A percentile compares a stretch with the other conserved stretches of the same genome.
Conservation (phyloP, 192 early-diverging fungal species). For the Lunasporangiospora selenospora region DNA sequence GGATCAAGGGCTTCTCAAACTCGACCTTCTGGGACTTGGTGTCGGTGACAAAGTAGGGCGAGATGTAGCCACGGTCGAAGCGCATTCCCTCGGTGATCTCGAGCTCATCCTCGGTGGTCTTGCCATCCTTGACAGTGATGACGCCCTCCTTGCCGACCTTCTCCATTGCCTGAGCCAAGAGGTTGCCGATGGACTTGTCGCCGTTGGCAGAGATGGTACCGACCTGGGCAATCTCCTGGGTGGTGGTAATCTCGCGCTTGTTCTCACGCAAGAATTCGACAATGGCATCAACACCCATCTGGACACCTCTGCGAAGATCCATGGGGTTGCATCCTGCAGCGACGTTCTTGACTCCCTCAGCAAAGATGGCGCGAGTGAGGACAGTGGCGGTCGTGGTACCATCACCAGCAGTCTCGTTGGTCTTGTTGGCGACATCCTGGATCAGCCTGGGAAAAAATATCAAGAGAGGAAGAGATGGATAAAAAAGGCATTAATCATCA, state of each 20-base stretch:
- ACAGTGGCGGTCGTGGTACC: constrained; percentile 99
- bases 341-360: constrained; percentile 99
- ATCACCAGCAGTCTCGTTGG: constrained; percentile 99
- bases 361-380: constrained; percentile 97
- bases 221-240: constrained; percentile 95
- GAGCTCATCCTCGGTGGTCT: constrained; percentile 99
- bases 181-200: constrained; percentile 92
- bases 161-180: constrained; percentile 99
- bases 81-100: constrained; percentile 99
- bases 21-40: constrained; percentile 98
- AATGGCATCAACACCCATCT: constrained; percentile 91
- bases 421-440: constrained; percentile 99
- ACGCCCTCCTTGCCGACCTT: constrained; percentile 99
- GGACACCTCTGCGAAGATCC: constrained; percentile 95
- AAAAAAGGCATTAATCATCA: neutral
- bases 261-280: constrained; percentile 93
- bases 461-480: neutral
- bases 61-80: constrained; percentile 99
- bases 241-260: constrained; percentile 91
- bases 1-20: constrained; percentile 98
- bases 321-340: constrained; percentile 99
- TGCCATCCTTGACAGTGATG: constrained; percentile 99
- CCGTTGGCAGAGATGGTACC: constrained; percentile 99
- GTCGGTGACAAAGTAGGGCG: constrained; percentile 99
- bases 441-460: constrained; percentile 69